Evolutionary conservation across 768 basidiomycete species (phyloP).

Genomic region (Macrolepiota fuliginosa): DNA sequence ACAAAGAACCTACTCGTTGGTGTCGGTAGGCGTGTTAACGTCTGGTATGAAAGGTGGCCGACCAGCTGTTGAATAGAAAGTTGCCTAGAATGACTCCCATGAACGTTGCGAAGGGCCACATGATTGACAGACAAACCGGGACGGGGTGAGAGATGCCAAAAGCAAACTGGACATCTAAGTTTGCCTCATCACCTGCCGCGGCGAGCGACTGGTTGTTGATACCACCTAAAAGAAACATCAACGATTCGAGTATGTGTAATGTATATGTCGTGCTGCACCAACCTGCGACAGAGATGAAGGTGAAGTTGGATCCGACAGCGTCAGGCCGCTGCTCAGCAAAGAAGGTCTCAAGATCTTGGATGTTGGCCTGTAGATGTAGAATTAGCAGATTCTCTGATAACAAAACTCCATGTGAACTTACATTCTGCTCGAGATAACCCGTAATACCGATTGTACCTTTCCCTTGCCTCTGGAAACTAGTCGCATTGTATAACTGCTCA

Average conservation of each 20-base stretch:
- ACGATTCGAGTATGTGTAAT: neutral
- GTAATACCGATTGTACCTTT: conserved; percentile 53
- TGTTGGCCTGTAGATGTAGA: conserved; percentile 31
- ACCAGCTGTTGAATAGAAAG: conserved; percentile 64
- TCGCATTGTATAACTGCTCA: conserved; percentile 51
- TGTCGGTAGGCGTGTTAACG: conserved; percentile 29
- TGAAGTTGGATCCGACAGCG: conserved; percentile 48
- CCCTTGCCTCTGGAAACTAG: conserved; percentile 38
- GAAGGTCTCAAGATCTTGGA: conserved; percentile 48
- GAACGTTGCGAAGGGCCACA: neutral
- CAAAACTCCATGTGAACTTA: neutral
- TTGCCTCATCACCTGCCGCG: conserved; percentile 59
- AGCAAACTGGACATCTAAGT: conserved; percentile 61
- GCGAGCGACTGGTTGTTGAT: conserved; percentile 49
- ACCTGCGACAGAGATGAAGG: conserved; percentile 58
- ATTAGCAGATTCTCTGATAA: neutral
- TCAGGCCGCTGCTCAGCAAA: conserved; percentile 42
- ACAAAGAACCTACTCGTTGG: conserved; percentile 31
- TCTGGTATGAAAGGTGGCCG: conserved; percentile 57
- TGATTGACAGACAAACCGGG: conserved; percentile 27
- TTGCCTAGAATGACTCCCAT: conserved; percentile 27
- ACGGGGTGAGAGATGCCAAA: conserved; percentile 62
- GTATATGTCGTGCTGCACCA: neutral
- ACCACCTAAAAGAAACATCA: conserved; percentile 39
- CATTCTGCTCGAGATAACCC: conserved; percentile 36